Percentiles rank a stretch among this genome's conserved stretches.
Conservation (phyloP, 2,329 filamentous ascomycete genomes). For the Rhynchosporium secalis region DNA sequence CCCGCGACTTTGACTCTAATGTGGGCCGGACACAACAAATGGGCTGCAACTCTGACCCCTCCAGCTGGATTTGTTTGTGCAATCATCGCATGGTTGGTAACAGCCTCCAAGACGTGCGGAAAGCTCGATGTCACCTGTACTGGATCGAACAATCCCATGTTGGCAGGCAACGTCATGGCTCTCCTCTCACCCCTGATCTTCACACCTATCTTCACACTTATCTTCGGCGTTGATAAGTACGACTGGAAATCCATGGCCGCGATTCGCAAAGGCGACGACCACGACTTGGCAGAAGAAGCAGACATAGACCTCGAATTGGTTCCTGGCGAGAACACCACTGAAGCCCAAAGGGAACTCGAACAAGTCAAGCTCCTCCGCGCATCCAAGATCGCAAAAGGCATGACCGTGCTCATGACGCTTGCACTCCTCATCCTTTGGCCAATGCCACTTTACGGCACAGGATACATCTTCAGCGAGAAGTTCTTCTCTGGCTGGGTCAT, state of each 20-base stretch:
- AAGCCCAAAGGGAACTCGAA: slow-evolving; percentile 44
- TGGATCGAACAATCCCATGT: slow-evolving; percentile 84
- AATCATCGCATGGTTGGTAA: slow-evolving; percentile 76
- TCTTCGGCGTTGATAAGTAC: slow-evolving; percentile 68
- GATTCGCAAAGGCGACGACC: slow-evolving; percentile 78
- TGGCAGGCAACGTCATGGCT: slow-evolving; percentile 82
- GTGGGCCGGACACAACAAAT: slow-evolving; percentile 78
- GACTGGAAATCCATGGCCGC: slow-evolving; percentile 82
- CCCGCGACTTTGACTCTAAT: slow-evolving; percentile 78
- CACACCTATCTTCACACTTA: slow-evolving; percentile 72
- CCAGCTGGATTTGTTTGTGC: slow-evolving; percentile 68
- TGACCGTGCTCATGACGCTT: slow-evolving; percentile 64
- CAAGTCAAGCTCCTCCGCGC: slow-evolving; percentile 54
- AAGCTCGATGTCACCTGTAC: slow-evolving; percentile 70
- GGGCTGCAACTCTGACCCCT: slow-evolving; percentile 69
- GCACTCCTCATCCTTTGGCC: slow-evolving; percentile 82
- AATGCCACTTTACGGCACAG: slow-evolving; percentile 83
- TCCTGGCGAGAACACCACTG: slow-evolving; percentile 49
- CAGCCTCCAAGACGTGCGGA: slow-evolving; percentile 68
- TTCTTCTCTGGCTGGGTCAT: slow-evolving; percentile 84
- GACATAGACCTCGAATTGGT: slow-evolving; percentile 66
- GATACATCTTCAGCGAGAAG: slow-evolving; percentile 77
- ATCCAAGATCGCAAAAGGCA: slow-evolving; percentile 49
- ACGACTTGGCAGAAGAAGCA: slow-evolving; percentile 64
- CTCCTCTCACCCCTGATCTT: slow-evolving; percentile 75